Evolutionary conservation across 441 rosid genomes (phyloP), one percentile per base, ranked within the genome.

Genomic region (Populus hybrid): DNA sequence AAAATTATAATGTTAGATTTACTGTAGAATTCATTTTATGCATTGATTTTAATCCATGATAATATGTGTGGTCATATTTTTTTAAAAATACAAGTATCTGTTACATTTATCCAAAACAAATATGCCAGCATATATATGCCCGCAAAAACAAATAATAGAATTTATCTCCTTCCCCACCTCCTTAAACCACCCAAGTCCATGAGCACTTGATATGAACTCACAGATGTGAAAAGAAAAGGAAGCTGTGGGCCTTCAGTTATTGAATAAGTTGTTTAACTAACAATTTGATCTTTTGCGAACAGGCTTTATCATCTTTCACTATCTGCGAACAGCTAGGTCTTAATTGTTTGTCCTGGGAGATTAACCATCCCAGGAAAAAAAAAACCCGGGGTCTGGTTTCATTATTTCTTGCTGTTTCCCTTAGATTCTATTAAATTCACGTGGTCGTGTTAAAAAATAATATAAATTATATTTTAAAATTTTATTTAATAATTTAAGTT

Each of bases 401-500:
- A 14, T 45, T 4, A 45, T 45, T 45, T 45, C 56, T 14, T 45
- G 18, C 0, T 45, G 18, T 45, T 45, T 14, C 56, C 6, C 7
- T 4, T 45, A 45, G 2, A 45, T 1, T 45, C 6, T 0, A 14
- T 45, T 0, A 4, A 20, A 45, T 45, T 45, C 20, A 38, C 3
- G 0, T 38, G 0, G 1, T 24, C 24, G 24, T 24, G 1, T 1
- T 3, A 9, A 0, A 38, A 0, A 38, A 38, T 38, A 2, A 9
- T 9, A 38, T 38, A 38, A 1, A 38, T 38, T 2, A 38, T 38
- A 38, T 38, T 1, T 38, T 38, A 2, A 38, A 2, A 38, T n/a
- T n/a, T n/a, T n/a, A n/a, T n/a, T n/a, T n/a, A n/a, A n/a, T n/a
- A n/a, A n/a, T n/a, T n/a, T n/a, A 35, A 35, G 6, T 5, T 35